Percentiles rank a stretch among this genome's conserved stretches.
phyloP scores from a whole-genome alignment of 2,329 filamentous ascomycete species.

The Atkinsonella texensis region DNA sequence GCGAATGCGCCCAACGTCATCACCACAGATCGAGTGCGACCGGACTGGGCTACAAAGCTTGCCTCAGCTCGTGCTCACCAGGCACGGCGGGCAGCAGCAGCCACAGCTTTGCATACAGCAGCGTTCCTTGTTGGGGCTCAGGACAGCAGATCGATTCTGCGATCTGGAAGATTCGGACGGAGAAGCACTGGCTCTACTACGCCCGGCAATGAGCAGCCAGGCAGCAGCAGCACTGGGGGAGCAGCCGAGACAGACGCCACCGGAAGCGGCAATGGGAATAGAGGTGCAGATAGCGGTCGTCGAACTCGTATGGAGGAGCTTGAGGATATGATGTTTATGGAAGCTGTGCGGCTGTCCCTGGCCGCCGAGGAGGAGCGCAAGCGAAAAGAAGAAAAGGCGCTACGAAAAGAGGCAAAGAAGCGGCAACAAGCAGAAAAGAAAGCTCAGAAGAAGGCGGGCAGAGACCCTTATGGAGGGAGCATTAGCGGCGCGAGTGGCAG shows the following conservation, averaged over 20 bases:
- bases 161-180: slow-evolving; percentile 43
- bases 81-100: slow-evolving; percentile 76
- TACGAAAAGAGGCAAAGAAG: slow-evolving; percentile 68
- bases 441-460: slow-evolving; percentile 49
- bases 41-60: slow-evolving; percentile 89
- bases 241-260: slow-evolving; percentile 14
- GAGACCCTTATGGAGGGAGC: slow-evolving; percentile 23
- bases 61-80: slow-evolving; percentile 75
- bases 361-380: slow-evolving; percentile 89
- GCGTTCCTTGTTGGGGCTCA: slow-evolving; percentile 75
- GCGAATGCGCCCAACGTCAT: slow-evolving; percentile 77
- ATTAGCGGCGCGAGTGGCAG: slow-evolving; percentile 44
- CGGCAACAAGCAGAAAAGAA: slow-evolving; percentile 78
- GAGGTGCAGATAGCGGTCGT: slow-evolving; percentile 17
- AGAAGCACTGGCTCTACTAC: slow-evolving; percentile 29
- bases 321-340: slow-evolving; percentile 98
- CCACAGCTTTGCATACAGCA: slow-evolving; percentile 87
- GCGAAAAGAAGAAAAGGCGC: slow-evolving; percentile 49
- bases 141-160: slow-evolving; percentile 34
- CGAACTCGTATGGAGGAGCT: slow-evolving; percentile 65
- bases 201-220: slow-evolving; percentile 13
- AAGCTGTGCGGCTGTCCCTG: slow-evolving; percentile 84
- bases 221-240: slow-evolving; percentile 4
- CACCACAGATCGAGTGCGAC: slow-evolving; percentile 82
- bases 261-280: slow-evolving; percentile 11